phyloP scores from a whole-genome alignment of 2,329 filamentous ascomycete species.

The Macrophomina phaseolina region DNA sequence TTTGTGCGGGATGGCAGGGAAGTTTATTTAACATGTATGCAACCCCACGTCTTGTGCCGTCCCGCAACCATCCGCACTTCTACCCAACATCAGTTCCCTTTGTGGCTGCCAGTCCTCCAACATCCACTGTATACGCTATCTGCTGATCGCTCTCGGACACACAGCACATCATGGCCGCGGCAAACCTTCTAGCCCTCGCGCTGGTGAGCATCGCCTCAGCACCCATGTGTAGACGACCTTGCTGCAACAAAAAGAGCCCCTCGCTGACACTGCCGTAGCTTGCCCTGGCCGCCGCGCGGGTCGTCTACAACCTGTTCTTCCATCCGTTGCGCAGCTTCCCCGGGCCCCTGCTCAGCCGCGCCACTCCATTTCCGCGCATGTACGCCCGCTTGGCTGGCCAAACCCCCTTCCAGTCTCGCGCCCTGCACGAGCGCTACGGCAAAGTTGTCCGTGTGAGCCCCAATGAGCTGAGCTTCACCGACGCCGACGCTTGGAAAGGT shows the following conservation, averaged over 20 bases:
- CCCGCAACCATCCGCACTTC: too few species aligned
- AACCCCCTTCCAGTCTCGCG: conserved; percentile 34
- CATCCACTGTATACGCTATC: too few species aligned
- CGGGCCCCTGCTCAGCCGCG: conserved; percentile 38
- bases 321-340: conserved; percentile 26
- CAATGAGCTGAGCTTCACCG: conserved; percentile 36
- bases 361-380: conserved; percentile 43
- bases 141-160: too few species aligned
- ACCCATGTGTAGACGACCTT: background rate
- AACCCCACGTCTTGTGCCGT: too few species aligned
- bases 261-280: background rate
- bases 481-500: conserved; percentile 28
- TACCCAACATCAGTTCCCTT: too few species aligned
- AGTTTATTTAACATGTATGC: too few species aligned
- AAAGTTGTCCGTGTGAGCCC: conserved; percentile 50
- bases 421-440: conserved; percentile 49
- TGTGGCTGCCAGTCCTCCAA: too few species aligned
- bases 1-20: too few species aligned
- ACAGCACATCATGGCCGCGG: background rate
- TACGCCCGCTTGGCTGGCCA: conserved; percentile 37
- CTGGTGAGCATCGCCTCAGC: background rate
- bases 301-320: conserved; percentile 24
- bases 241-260: background rate
- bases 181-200: background rate
- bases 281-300: background rate